Base-by-base conservation (phyloP, 139 green algal genomes). In the Chlamydomonas sp. region DNA sequence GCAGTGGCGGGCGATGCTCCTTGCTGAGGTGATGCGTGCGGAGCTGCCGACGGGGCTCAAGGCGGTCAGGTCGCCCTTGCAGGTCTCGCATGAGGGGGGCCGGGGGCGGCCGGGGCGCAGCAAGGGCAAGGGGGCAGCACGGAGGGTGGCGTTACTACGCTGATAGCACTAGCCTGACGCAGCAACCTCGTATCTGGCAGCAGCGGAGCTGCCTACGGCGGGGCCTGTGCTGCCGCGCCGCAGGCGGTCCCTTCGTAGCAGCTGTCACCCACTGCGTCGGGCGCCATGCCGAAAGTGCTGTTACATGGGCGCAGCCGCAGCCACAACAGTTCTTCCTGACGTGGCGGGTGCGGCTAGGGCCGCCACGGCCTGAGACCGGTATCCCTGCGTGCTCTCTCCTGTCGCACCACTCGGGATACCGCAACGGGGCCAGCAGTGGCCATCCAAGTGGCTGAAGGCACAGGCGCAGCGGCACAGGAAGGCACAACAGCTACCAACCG, bases 41-140 rank as follows among this genome's bases (percentile, higher is more conserved):
- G 83, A 87, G 2, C 63, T 87, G 83, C 83, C 83, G 73, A 62
- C 73, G 4, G 83, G 83, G 4, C 15, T 87, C 0, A n/a, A 18
- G 9, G 83, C 72, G 31, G 83, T 87, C 64, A 72, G 73, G 15
- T 66, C 83, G 31, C 62, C 80, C 15, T 61, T 76, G 8, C 62
- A 80, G 83, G 73, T 80, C 31, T 80, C 83, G 83, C 80, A 81
- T 57, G 81, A 79, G 31, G 31, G 31, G 31, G 31, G 31, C 31
- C 31, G 31, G 31, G 31, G 31, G 31, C 31, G 31, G 31, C 31
- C 31, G 31, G 31, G 31, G 31, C 31, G 31, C 31, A 49, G 31
- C 31, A 49, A 49, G 31, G 31, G 31, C 31, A 49, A 49, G 31
- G 31, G 31, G 31, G 31, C 31, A 49, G 31, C 31, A 49, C 31